phyloP scores from a whole-genome alignment of 1,284 basidiomycete species.

The Cutaneotrichosporon arboriforme region DNA sequence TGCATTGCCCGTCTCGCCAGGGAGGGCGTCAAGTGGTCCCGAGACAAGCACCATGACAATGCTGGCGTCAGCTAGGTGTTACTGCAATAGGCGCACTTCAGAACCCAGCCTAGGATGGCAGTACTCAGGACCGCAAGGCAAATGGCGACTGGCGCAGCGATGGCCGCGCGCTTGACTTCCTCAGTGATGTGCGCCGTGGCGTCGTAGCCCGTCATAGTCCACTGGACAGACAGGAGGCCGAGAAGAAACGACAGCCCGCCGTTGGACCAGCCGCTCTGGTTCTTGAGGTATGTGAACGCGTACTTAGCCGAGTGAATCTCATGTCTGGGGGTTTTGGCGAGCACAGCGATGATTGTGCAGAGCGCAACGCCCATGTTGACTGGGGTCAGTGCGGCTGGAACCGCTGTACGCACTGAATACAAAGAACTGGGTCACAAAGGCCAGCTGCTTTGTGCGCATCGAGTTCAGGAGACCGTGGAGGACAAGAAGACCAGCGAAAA shows the following conservation, averaged over 20 bases:
- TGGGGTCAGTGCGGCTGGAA: not conserved
- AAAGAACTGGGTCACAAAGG: slow-evolving; percentile 69
- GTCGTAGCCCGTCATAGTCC: slow-evolving; percentile 63
- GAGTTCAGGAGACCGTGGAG: slow-evolving; percentile 68
- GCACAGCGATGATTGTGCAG: slow-evolving; percentile 70
- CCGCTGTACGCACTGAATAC: slow-evolving; percentile 56
- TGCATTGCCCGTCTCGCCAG: slow-evolving; percentile 63
- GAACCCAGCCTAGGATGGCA: slow-evolving; percentile 71
- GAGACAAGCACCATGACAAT: slow-evolving; percentile 65
- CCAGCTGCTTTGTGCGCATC: slow-evolving; percentile 71
- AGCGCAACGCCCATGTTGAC: slow-evolving; percentile 36
- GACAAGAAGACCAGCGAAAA: slow-evolving; percentile 56
- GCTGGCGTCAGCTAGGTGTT: not conserved
- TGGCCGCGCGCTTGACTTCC: slow-evolving; percentile 81
- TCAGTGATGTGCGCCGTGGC: slow-evolving; percentile 79
- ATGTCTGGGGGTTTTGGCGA: slow-evolving; percentile 66
- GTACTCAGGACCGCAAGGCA: slow-evolving; percentile 83
- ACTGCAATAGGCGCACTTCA: slow-evolving; percentile 52
- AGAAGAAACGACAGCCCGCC: slow-evolving; percentile 79
- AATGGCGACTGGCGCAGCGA: slow-evolving; percentile 77
- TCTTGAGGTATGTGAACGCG: slow-evolving; percentile 57
- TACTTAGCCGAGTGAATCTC: slow-evolving; percentile 76
- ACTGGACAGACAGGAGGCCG: slow-evolving; percentile 82
- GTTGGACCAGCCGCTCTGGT: slow-evolving; percentile 69
- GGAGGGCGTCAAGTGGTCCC: slow-evolving; percentile 47